Conservation (phyloP, 805 yeast genomes). For the Komagataella kurtzmanii region DNA sequence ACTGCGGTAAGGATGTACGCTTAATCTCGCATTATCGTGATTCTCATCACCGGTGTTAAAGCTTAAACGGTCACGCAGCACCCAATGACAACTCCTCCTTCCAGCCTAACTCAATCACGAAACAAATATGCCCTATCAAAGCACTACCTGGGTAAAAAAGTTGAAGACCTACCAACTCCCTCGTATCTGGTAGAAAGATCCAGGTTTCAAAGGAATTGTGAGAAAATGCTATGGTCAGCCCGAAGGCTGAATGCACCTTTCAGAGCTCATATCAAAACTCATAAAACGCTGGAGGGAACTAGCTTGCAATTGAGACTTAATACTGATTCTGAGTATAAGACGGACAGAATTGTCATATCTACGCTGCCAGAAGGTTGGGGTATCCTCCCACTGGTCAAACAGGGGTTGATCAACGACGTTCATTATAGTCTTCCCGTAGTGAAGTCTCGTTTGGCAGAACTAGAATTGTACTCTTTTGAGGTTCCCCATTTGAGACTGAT, state of each 20-base stretch:
- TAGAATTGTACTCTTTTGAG: conserved; percentile 25
- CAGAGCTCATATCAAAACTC: conserved; percentile 69
- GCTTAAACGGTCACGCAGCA: background rate
- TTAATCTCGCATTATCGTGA: background rate
- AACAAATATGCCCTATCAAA: conserved; percentile 10
- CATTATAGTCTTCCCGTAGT: conserved; percentile 48
- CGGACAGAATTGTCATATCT: conserved; percentile 47
- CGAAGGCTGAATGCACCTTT: conserved; percentile 24
- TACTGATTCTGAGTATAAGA: conserved; percentile 15
- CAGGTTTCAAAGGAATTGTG: conserved; percentile 29
- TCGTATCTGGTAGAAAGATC: conserved; percentile 33
- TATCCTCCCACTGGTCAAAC: conserved; percentile 19
- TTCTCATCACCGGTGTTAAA: background rate
- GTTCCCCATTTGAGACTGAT: conserved; percentile 37
- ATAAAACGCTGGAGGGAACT: conserved; percentile 52
- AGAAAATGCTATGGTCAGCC: conserved; percentile 34
- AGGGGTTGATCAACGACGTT: conserved; percentile 26
- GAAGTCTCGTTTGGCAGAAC: conserved; percentile 31
- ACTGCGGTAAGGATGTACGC: too few species aligned
- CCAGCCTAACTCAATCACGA: conserved; percentile 9
- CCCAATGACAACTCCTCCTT: conserved; percentile 3
- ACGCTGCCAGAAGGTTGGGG: conserved; percentile 58
- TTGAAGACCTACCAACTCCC: conserved; percentile 40
- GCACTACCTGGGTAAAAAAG: conserved; percentile 25
- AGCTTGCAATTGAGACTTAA: conserved; percentile 25